Evolutionary conservation across 2,329 filamentous ascomycete genomes (phyloP).

Genomic region (Penicillium griseofulvum): DNA sequence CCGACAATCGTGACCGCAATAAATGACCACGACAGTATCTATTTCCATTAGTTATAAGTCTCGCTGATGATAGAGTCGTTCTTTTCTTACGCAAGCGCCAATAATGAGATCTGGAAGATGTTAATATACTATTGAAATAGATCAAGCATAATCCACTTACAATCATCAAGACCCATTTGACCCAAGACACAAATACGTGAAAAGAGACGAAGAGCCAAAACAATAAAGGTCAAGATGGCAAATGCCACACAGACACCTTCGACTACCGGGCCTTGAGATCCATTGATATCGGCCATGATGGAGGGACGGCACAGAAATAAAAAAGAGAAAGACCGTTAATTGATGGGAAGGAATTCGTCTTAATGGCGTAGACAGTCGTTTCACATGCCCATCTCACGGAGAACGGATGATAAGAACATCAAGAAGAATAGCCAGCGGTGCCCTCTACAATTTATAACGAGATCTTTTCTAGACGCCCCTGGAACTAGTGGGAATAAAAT

Average conservation of each 20-base stretch:
- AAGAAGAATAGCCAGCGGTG: not conserved
- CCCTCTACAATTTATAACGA: slow-evolving; percentile 1
- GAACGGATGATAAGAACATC: not conserved
- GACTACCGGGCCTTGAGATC: slow-evolving; percentile 37
- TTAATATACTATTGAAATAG: slow-evolving; percentile 3
- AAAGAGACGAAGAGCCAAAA: slow-evolving; percentile 40
- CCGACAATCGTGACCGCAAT: slow-evolving; percentile 36
- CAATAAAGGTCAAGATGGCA: slow-evolving; percentile 38
- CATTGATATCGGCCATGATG: slow-evolving; percentile 16
- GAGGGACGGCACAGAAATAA: not conserved
- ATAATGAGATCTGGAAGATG: slow-evolving; percentile 29
- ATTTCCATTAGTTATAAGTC: slow-evolving; percentile 1
- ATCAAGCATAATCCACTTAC: slow-evolving; percentile 16
- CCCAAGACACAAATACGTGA: slow-evolving; percentile 40
- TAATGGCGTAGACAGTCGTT: not conserved
- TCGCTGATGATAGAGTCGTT: not conserved
- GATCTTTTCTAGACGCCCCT: not conserved
- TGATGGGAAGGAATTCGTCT: not conserved
- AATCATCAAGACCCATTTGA: slow-evolving; percentile 31
- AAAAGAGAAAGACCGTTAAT: not conserved
- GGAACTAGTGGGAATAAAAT: slow-evolving; percentile 1
- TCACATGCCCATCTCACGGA: slow-evolving; percentile 1
- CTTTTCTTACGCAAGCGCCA: slow-evolving; percentile 28
- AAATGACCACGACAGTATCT: slow-evolving; percentile 38
- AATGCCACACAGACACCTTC: slow-evolving; percentile 38